Evolutionary conservation across 1,139 yeast genomes (phyloP).

Genomic region (Blastobotrys petasosporus): DNA sequence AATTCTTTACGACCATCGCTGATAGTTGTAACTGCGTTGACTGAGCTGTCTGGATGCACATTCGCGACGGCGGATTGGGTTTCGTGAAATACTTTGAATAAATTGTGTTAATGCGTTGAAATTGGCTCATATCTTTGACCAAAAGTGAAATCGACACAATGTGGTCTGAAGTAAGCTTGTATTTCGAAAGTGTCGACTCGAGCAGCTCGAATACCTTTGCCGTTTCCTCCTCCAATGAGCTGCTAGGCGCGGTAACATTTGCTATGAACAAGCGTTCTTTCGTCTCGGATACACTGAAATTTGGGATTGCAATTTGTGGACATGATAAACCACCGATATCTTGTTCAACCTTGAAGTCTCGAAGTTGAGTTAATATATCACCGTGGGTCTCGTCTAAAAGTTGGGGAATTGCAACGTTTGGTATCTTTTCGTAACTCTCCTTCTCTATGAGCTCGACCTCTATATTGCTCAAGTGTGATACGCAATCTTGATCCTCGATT

Average conservation of each 20-base stretch:
- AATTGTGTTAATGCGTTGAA: conserved; percentile 52
- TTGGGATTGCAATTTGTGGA: not conserved
- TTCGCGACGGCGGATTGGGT: conserved; percentile 80
- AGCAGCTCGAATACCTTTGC: conserved; percentile 16
- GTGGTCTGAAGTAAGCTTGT: conserved; percentile 12
- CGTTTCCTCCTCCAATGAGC: conserved; percentile 17
- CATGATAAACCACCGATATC: not conserved
- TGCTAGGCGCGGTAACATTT: conserved; percentile 7
- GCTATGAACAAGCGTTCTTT: conserved; percentile 6
- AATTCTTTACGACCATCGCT: conserved; percentile 37
- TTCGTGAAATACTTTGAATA: conserved; percentile 45
- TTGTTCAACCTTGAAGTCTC: no score
- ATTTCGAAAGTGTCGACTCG: conserved; percentile 2
- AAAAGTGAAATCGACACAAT: conserved; percentile 36
- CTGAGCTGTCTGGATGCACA: conserved; percentile 64
- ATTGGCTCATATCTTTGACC: conserved; percentile 58
- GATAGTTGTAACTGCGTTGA: conserved; percentile 49
- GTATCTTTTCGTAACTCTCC: not conserved
- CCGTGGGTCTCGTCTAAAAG: conserved; percentile 43
- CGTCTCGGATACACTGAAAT: conserved; percentile 1
- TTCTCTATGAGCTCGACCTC: conserved; percentile 37
- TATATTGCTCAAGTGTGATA: conserved; percentile 50
- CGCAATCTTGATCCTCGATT: conserved; percentile 51
- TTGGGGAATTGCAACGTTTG: conserved; percentile 35
- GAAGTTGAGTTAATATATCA: not conserved